Base-by-base conservation (phyloP, 805 yeast genomes). In the Cyberlindnera saturnus region DNA sequence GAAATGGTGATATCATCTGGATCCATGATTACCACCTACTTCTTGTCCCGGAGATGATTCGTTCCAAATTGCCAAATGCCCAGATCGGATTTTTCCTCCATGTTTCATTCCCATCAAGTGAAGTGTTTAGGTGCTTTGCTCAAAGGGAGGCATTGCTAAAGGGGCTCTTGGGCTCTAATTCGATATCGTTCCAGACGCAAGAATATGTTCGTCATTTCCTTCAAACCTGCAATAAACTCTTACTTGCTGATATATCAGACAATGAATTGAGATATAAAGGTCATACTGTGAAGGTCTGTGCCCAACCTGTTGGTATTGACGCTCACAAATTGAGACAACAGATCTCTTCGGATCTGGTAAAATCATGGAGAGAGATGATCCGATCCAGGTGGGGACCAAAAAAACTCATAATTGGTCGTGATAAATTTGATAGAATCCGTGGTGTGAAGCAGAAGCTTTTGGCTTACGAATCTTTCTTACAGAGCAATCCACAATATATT, bases 131-230 rank as follows among this genome's bases (percentile, higher is more conserved):
- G 50, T 90, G 97, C 56, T 75, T 91, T 48, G 96, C 98, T 1
- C 93, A 88, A 55, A 74, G 99, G 55, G 80, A 78, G 39, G 75
- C 75, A 11, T 71, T 93, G 13, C 67, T 93, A 14, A 72, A 75
- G 47, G 99, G 99, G 17, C 72, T 91, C 66, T 67, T 93, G 28
- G 98, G 96, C 11, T 89, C 98, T 2, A 88, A 87, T 58, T 78
- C 84, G 45, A 75, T 93, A 37, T 81, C 90, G 3, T 90, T 93
- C 68, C 99, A 93, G 62, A 90, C 91, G 10, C 81, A 81, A 26
- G 99, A 93, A 62, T 91, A 90, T 54, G 95, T 89, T 20, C 79
- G 96, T 57, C 99, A 93, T 64, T 93, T 93, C 63, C 67, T 86
- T 43, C 97, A 91, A 65, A 88, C 97, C 3, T 81, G 96, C 55